Conservation (phyloP, 129 eudicot species). For the Scalesia atractyloides region DNA sequence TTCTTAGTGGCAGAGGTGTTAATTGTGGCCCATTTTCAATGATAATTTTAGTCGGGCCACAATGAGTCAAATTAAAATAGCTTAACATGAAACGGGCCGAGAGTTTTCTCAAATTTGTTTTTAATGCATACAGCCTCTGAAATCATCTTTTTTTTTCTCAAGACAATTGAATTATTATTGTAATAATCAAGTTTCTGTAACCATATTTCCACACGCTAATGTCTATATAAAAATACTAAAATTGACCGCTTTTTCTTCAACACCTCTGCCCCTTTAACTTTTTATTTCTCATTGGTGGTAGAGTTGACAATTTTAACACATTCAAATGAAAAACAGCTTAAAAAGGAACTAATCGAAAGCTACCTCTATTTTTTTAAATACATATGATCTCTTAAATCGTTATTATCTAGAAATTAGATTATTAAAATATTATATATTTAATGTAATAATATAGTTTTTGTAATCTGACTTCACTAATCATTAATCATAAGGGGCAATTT, state of each 20-base stretch:
- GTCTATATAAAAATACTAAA: neutral
- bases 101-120: neutral
- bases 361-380: neutral
- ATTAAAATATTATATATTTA: neutral
- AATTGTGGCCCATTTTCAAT: neutral
- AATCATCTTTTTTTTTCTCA: neutral
- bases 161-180: neutral
- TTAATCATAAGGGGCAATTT: no score
- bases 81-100: neutral
- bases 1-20: neutral
- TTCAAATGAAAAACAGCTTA: neutral
- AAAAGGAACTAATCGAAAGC: neutral
- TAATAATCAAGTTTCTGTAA: neutral
- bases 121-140: neutral
- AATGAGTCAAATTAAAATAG: neutral
- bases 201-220: neutral
- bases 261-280: slow-evolving; percentile 28
- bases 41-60: neutral
- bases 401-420: neutral
- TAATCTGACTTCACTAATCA: neutral
- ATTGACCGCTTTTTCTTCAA: slow-evolving; percentile 62
- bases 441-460: neutral
- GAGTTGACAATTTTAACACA: slow-evolving; percentile 4
- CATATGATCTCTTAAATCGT: neutral
- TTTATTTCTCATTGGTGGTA: neutral